A percentile compares a stretch with the other conserved stretches of the same genome.
Evolutionary conservation across 2,329 filamentous ascomycete genomes (phyloP).

Genomic region (Sodiomyces alkalinus): DNA sequence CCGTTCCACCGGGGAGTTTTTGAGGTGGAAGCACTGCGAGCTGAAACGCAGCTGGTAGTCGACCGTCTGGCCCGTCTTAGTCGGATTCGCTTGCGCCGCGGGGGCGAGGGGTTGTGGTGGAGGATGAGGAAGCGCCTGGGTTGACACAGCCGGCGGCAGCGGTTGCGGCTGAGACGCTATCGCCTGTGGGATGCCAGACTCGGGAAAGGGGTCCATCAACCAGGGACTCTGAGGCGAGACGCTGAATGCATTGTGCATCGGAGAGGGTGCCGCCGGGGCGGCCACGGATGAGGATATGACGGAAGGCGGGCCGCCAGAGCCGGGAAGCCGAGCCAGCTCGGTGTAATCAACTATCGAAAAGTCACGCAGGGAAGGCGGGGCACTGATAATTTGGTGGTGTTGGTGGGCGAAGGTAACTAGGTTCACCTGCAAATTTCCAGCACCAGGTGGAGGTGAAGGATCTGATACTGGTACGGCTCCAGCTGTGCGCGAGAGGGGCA

Average conservation of each 20-base stretch:
- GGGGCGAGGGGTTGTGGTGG: conserved; percentile 3
- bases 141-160: conserved; percentile 13
- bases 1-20: conserved; percentile 13
- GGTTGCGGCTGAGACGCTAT: conserved; percentile 17
- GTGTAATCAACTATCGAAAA: conserved; percentile 28
- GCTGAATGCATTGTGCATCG: conserved; percentile 13
- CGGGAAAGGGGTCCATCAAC: conserved; percentile 19
- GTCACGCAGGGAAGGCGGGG: conserved; percentile 21
- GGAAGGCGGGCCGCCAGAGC: conserved; percentile 16
- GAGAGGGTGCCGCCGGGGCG: conserved; percentile 13
- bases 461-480: too few relatives aligned
- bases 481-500: too few relatives aligned
- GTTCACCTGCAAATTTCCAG: conserved; percentile 34
- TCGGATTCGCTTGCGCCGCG: background rate
- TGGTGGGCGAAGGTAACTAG: conserved; percentile 31
- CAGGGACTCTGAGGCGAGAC: conserved; percentile 20
- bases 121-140: conserved; percentile 4
- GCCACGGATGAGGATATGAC: conserved; percentile 19
- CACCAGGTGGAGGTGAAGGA: conserved; percentile 13
- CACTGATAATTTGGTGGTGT: conserved; percentile 26
- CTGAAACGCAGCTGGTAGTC: conserved; percentile 34
- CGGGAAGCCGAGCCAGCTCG: conserved; percentile 30
- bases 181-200: conserved; percentile 12
- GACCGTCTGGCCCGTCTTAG: conserved; percentile 5
- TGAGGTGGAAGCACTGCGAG: conserved; percentile 33